Conservation (phyloP, 2,329 filamentous ascomycete genomes). For the Stachybotrys elegans region DNA sequence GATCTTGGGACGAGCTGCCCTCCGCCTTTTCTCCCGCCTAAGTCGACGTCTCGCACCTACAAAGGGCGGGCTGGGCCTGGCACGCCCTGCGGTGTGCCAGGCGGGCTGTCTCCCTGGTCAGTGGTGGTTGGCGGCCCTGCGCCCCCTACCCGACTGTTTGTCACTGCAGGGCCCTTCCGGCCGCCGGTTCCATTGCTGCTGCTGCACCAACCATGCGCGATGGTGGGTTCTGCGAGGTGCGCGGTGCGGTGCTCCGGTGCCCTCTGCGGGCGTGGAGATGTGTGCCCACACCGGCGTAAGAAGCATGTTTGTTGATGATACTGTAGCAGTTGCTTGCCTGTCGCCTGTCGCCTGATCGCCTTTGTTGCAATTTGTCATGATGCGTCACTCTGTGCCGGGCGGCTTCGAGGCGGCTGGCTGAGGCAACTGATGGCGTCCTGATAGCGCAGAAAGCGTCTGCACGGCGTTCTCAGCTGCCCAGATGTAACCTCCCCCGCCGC, state of each 20-base stretch:
- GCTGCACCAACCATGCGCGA: neutral
- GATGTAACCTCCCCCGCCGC: neutral
- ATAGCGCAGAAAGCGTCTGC: too few relatives aligned
- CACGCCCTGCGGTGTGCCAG: neutral
- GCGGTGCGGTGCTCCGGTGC: too few relatives aligned
- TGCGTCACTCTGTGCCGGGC: too few relatives aligned
- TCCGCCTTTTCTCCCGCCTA: constrained; percentile 1
- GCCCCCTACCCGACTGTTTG: neutral
- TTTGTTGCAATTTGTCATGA: too few relatives aligned
- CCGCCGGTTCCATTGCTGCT: neutral
- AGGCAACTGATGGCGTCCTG: too few relatives aligned
- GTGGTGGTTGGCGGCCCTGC: neutral
- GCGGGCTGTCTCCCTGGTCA: neutral
- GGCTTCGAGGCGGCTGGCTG: too few relatives aligned
- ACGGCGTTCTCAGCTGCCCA: neutral
- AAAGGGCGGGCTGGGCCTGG: constrained; percentile 2
- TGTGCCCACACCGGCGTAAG: too few relatives aligned
- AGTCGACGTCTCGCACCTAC: neutral
- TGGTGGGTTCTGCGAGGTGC: too few relatives aligned
- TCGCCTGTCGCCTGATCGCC: too few relatives aligned
- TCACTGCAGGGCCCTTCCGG: neutral
- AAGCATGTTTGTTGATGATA: too few relatives aligned
- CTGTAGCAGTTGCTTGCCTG: too few relatives aligned
- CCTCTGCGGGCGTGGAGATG: too few relatives aligned
- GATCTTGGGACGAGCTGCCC: neutral